Percentiles rank a stretch among this genome's conserved stretches.
These are phyloP conservation scores for Striga hermonthica DNA, from an alignment of 305 asterid genomes.

Conservation along the genomic window DNA sequence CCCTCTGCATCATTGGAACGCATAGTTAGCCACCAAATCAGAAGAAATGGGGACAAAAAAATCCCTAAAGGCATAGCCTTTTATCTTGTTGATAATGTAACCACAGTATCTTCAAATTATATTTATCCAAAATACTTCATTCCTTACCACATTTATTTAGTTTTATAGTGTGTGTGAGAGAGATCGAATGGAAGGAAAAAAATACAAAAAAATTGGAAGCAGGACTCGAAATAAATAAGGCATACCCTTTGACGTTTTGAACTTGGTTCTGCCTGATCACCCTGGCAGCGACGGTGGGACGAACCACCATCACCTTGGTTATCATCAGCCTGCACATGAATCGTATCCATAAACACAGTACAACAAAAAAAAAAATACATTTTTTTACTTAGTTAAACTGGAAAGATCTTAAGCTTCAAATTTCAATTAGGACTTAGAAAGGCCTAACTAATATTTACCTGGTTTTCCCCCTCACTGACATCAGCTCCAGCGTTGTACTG, in stretches of 20 bases:
- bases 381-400: slow-evolving; percentile 12
- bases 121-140: not conserved
- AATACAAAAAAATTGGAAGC: not conserved
- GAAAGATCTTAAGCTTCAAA: not conserved
- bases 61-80: not conserved
- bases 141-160: not conserved
- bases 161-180: not conserved
- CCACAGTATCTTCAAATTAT: not conserved
- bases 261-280: slow-evolving; percentile 27
- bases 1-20: slow-evolving; percentile 34
- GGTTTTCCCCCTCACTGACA: slow-evolving; percentile 38
- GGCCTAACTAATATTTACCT: slow-evolving; percentile 29
- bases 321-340: slow-evolving; percentile 37
- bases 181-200: not conserved
- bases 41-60: too few species aligned
- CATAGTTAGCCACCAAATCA: too few species aligned
- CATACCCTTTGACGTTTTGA: slow-evolving; percentile 47
- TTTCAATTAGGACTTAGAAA: slow-evolving; percentile 5
- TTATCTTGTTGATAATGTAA: too few species aligned
- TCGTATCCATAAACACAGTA: not conserved
- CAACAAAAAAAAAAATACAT: not conserved
- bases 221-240: not conserved
- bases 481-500: slow-evolving; percentile 33
- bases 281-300: slow-evolving; percentile 31
- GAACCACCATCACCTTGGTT: slow-evolving; percentile 32